Evolutionary conservation across 192 early-diverging fungal genomes (phyloP).

Genomic region (Linnemannia schmuckeri): DNA sequence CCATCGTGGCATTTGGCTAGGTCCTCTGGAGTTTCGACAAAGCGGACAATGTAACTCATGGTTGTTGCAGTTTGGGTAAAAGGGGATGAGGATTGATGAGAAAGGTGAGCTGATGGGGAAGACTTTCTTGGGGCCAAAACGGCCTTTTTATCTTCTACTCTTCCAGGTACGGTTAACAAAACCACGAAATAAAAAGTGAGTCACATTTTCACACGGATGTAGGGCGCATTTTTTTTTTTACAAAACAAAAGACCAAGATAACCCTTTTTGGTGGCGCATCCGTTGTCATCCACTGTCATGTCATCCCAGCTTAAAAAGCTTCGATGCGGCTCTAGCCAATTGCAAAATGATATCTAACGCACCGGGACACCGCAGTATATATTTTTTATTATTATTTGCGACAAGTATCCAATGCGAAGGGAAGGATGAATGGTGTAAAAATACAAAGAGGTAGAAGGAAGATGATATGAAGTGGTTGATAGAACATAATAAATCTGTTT

Average conservation of each 20-base stretch:
- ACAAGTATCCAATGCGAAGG: background rate
- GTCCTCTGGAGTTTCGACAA: constrained; percentile 39
- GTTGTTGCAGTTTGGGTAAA: background rate
- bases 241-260: background rate
- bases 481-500: background rate
- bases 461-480: background rate
- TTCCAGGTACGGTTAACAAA: background rate
- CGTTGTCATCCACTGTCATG: background rate
- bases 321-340: background rate
- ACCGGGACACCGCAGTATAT: background rate
- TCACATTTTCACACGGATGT: background rate
- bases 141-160: background rate
- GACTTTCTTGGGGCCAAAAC: background rate
- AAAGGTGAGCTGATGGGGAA: background rate
- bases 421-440: background rate
- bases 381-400: background rate
- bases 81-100: background rate
- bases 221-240: background rate
- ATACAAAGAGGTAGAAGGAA: background rate
- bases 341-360: background rate
- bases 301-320: background rate
- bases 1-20: constrained; percentile 45
- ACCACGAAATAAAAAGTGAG: background rate
- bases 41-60: constrained; percentile 37
- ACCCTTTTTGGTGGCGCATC: background rate